Evolutionary conservation across 139 green algal species (phyloP), one percentile per base, ranked within the genome.

Genomic region (Monoraphidium neglectum): DNA sequence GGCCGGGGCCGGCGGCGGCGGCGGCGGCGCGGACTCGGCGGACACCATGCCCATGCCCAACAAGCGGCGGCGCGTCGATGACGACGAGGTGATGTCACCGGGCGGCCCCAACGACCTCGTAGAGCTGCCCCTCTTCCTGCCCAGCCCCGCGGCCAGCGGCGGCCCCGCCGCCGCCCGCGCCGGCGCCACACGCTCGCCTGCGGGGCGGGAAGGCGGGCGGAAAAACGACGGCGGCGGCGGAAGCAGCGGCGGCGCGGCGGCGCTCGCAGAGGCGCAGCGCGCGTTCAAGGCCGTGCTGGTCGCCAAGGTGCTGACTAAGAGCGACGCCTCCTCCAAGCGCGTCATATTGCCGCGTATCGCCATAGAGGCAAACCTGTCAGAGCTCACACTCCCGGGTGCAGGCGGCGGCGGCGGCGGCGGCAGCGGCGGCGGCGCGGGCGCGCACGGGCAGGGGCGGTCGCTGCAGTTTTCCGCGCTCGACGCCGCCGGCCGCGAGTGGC

Each of bases 261-360:
- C 30, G 5, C 4, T n/a, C 26, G 65, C 66, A 6, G 37, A 53
- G 21, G 40, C 51, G 16, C n/a, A 8, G 6, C 18, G 12, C 24
- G 51, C 69, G 0, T 36, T 64, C 16, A 75, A 78, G 66, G 62
- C 64, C 28, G 87, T 95, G 63, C 74, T 95, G 53, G 87, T 93
- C 37, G 85, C 90, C 59, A 95, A 95, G 81, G 72, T 78, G 33
- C 81, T 95, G 40, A 95, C 91, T 38, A 84, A 87, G 33, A 89
- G 78, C 32, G 91, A 95, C 51, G 80, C 84, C 5, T 71, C 68
- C 54, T 82, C 71, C 5, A 87, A 87, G 4, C 85, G 91, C 40
- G 77, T 94, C 73, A 94, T 95, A 78, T 81, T 95, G 64, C 91
- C 91, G 4, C 77, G 91, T 30, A 83, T 92, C 36, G 74, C 82